phyloP scores from a whole-genome alignment of 768 basidiomycete genomes.

The Boletus fagicola region DNA sequence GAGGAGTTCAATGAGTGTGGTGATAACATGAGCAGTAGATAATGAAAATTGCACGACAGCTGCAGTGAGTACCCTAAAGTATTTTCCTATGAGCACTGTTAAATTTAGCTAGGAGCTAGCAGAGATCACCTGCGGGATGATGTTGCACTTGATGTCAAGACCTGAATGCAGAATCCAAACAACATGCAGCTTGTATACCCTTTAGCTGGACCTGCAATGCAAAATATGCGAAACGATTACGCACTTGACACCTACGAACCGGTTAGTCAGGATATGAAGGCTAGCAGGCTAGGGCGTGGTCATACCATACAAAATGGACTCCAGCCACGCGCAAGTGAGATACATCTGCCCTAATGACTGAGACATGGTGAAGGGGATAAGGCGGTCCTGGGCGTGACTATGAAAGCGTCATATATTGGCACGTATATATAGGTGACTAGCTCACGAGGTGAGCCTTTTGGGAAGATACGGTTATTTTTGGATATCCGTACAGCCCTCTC shows the following conservation, averaged over 20 bases:
- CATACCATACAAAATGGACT: slow-evolving; percentile 21
- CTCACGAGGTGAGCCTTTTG: not conserved
- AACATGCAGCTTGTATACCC: slow-evolving; percentile 9
- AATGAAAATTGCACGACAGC: slow-evolving; percentile 17
- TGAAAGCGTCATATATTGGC: not conserved
- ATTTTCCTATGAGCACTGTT: not conserved
- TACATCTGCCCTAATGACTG: slow-evolving; percentile 19
- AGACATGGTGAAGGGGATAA: slow-evolving; percentile 2
- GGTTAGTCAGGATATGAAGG: too few species aligned
- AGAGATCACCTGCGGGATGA: slow-evolving; percentile 10
- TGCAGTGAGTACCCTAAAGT: slow-evolving; percentile 7
- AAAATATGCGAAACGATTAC: not conserved
- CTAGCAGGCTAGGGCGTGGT: not conserved
- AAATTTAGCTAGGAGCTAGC: too few species aligned
- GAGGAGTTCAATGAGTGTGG: slow-evolving; percentile 14
- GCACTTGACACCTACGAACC: slow-evolving; percentile 11
- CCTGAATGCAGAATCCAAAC: slow-evolving; percentile 12
- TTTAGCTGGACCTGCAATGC: not conserved
- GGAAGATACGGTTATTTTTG: not conserved
- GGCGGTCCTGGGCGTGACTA: not conserved
- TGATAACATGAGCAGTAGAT: slow-evolving; percentile 14
- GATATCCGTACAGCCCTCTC: not conserved
- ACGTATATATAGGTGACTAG: slow-evolving; percentile 2
- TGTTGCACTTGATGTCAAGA: slow-evolving; percentile 1
- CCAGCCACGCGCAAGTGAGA: slow-evolving; percentile 15